phyloP scores from a whole-genome alignment of 805 yeast species.

The Candida taoyuanica region DNA sequence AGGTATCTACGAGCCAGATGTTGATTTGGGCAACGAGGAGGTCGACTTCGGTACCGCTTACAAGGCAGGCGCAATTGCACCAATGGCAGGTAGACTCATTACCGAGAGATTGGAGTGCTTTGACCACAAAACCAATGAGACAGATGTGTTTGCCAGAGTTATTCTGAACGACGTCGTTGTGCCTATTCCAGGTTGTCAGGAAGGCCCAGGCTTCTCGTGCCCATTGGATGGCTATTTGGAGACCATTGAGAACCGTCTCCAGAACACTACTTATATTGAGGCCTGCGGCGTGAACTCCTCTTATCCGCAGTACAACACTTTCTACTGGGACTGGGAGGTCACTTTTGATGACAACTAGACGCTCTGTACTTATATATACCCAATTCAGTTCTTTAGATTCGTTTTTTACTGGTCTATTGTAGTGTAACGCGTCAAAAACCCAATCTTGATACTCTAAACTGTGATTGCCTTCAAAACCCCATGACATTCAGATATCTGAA shows the following conservation, averaged over 20 bases:
- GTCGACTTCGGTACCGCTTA: constrained; percentile 45
- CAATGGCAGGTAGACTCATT: constrained; percentile 53
- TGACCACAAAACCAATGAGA: constrained; percentile 28
- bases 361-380: too few species aligned
- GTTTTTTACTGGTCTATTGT: too few species aligned
- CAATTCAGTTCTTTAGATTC: too few species aligned
- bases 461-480: too few species aligned
- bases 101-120: constrained; percentile 45
- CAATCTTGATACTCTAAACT: too few species aligned
- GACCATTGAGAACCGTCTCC: constrained; percentile 29
- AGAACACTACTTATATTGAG: constrained; percentile 27
- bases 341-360: constrained; percentile 18
- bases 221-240: constrained; percentile 32
- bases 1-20: constrained; percentile 41
- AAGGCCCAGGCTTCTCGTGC: constrained; percentile 53
- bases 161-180: constrained; percentile 51
- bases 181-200: constrained; percentile 43
- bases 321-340: constrained; percentile 24
- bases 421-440: too few species aligned
- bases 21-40: constrained; percentile 38
- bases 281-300: constrained; percentile 29
- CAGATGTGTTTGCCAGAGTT: constrained; percentile 39
- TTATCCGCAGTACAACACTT: constrained; percentile 18
- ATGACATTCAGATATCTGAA: too few species aligned
- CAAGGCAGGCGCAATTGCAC: constrained; percentile 45